Percentiles rank a stretch among this genome's conserved stretches.
phyloP scores from a whole-genome alignment of 1,284 basidiomycete species.

The Stereum hirsutum region DNA sequence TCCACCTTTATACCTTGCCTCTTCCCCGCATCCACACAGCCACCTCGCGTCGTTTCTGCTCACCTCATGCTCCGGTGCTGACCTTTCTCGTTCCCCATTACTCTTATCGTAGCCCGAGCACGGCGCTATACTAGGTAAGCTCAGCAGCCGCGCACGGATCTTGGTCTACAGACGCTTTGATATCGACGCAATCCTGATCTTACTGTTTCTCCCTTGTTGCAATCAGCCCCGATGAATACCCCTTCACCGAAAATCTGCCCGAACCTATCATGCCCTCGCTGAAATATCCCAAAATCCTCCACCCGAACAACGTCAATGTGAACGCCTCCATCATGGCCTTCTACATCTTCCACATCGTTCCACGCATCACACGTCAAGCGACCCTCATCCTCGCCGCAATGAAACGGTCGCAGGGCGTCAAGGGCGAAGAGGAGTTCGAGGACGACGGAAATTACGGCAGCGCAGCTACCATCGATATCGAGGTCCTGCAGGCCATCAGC shows the following conservation, averaged over 20 bases:
- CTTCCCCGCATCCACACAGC: neutral
- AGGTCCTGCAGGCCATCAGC: slow-evolving; percentile 89
- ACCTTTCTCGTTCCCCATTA: too few relatives aligned
- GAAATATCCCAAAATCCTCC: slow-evolving; percentile 70
- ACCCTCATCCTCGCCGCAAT: slow-evolving; percentile 50
- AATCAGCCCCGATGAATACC: slow-evolving; percentile 90
- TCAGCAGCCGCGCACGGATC: too few relatives aligned
- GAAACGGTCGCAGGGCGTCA: slow-evolving; percentile 59
- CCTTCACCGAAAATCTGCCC: slow-evolving; percentile 85
- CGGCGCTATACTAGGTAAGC: slow-evolving; percentile 81
- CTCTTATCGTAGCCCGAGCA: slow-evolving; percentile 97
- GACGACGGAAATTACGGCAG: slow-evolving; percentile 98
- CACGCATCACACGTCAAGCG: slow-evolving; percentile 69
- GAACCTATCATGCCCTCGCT: slow-evolving; percentile 75
- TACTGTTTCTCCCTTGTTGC: slow-evolving; percentile 5
- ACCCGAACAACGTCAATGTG: slow-evolving; percentile 81
- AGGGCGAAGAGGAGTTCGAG: slow-evolving; percentile 57
- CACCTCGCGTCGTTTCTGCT: neutral
- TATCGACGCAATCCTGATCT: too few relatives aligned
- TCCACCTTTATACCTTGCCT: neutral
- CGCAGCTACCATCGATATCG: slow-evolving; percentile 89
- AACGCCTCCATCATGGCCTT: slow-evolving; percentile 86
- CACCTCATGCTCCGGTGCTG: too few relatives aligned
- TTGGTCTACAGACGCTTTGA: too few relatives aligned
- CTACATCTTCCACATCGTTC: slow-evolving; percentile 77